Base-by-base conservation (phyloP, 805 yeast species). In the Blastobotrys chiropterorum region DNA sequence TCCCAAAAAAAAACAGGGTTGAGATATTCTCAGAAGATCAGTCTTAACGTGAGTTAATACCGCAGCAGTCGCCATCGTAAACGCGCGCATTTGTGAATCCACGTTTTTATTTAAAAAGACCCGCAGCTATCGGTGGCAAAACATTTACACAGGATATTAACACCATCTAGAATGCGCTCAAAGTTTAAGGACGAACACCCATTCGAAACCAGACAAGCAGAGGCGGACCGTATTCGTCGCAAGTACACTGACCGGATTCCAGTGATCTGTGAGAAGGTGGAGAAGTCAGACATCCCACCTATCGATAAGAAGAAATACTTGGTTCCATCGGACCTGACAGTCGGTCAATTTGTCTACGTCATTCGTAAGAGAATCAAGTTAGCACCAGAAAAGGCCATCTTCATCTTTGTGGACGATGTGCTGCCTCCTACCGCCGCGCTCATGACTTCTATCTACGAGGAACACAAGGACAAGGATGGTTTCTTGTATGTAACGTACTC, bases 361-460 rank as follows among this genome's bases (percentile, higher is more conserved):
- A 89, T 94, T 62, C 84, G 99, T 72, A 90, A 92, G 73, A 85
- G 99, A 69, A 90, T 94, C 70, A 86, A 86, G 75, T 79, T 94
- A 57, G 96, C 97, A 46, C 86, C 96, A 26, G 99, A 94, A 70
- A 90, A 92, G 83, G 99, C 99, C 44, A 92, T 94, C 59, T 94
- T 94, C 71, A 90, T 94, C 59, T 94, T 94, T 69, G 96, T 94
- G 58, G 92, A 94, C 67, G 99, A 94, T 68, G 90, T 94, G 52
- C 78, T 94, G 61, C 99, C 99, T 8, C 98, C 98, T 46, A 94
- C 99, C 2, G 97, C 98, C 17, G 96, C 98, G 15, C 79, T 94
- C 60, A 89, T 94, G 94, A 85, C 95, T 62, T 80, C 94, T 20
- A 86, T 94, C 58, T 94, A 94, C 67, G 95, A 90, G 64, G 97